phyloP scores from a whole-genome alignment of 192 early-diverging fungal genomes.

The Haplosporangium gracile region DNA sequence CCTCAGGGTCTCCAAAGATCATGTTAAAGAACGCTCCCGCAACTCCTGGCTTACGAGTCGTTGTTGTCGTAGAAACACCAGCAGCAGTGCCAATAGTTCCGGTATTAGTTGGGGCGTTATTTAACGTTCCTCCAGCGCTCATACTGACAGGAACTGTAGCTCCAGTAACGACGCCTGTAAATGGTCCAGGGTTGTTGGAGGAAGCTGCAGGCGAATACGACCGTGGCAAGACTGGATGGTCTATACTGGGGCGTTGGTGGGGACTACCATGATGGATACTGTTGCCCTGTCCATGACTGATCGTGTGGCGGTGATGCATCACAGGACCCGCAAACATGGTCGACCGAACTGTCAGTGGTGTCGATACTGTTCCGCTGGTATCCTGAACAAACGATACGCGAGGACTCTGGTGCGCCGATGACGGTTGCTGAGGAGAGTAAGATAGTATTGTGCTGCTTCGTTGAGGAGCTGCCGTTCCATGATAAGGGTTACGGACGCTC shows the following conservation, averaged over 20 bases:
- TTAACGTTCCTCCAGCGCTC: neutral
- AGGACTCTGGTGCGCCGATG: constrained; percentile 25
- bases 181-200: neutral
- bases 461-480: neutral
- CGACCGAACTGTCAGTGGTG: constrained; percentile 9
- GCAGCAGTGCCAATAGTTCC: neutral
- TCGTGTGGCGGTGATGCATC: constrained; percentile 27
- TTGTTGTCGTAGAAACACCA: constrained; percentile 7
- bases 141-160: neutral
- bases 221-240: neutral
- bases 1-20: constrained; percentile 37
- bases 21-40: constrained; percentile 44
- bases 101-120: neutral
- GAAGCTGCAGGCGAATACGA: neutral
- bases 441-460: neutral
- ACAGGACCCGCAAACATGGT: constrained; percentile 21
- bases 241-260: neutral
- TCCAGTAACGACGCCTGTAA: neutral
- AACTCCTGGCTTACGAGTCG: constrained; percentile 9
- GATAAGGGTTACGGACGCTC: neutral
- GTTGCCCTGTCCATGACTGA: constrained; percentile 42
- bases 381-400: constrained; percentile 25
- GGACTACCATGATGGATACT: constrained; percentile 17
- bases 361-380: neutral
- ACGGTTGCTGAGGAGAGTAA: neutral